Percentiles rank a stretch among this genome's conserved stretches.
These are phyloP conservation scores for Sarocladiaceae sp. DNA, from an alignment of 2,329 filamentous ascomycete genomes.

Conservation along the genomic window DNA sequence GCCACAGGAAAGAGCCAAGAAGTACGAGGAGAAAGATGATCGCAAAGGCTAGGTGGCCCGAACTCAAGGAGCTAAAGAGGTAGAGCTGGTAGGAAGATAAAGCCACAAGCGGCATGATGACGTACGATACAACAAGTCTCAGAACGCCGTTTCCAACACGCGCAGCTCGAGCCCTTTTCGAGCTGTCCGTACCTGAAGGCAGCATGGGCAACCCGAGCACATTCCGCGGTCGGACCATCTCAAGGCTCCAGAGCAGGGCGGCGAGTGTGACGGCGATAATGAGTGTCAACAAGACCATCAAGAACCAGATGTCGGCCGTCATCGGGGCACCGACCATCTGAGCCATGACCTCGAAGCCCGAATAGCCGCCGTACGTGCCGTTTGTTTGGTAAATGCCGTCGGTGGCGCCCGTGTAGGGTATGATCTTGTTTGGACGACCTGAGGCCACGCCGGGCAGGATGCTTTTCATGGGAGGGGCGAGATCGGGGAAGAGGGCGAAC, in stretches of 20 bases:
- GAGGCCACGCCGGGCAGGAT: background rate
- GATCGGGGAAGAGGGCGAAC: background rate
- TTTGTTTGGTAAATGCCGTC: background rate
- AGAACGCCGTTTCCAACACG: background rate
- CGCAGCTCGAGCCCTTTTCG: no score
- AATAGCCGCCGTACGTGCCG: background rate
- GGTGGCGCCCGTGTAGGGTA: background rate
- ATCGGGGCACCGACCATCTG: background rate
- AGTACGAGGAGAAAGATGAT: background rate
- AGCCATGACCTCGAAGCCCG: background rate
- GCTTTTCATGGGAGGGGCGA: background rate
- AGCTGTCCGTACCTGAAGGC: background rate
- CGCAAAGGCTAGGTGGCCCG: background rate
- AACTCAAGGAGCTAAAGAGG: background rate
- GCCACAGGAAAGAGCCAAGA: background rate
- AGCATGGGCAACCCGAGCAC: background rate
- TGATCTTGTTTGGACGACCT: background rate
- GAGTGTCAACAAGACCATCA: background rate
- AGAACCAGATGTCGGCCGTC: background rate
- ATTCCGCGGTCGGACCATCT: background rate
- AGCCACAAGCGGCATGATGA: background rate
- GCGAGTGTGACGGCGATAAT: background rate
- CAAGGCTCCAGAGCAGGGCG: background rate
- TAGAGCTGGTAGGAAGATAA: background rate
- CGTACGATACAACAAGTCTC: background rate